Evolutionary conservation across 306 rosid genomes (phyloP).

Genomic region (Fragaria ananassa): DNA sequence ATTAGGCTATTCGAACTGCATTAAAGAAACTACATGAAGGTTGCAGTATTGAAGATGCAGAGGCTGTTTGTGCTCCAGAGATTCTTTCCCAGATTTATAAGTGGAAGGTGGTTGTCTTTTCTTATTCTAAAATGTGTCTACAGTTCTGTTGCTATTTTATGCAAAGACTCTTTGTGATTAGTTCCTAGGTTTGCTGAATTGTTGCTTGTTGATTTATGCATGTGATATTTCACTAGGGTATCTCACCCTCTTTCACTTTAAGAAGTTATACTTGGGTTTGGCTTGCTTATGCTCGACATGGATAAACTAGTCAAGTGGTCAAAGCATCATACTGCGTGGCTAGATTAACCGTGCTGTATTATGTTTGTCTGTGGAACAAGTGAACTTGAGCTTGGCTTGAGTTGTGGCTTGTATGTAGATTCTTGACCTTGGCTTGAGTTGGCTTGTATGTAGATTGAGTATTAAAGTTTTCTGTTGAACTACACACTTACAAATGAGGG

Average conservation of each 20-base stretch:
- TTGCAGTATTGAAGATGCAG: slow-evolving; percentile 55
- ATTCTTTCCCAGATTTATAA: slow-evolving; percentile 57
- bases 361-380: background rate
- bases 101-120: slow-evolving; percentile 70
- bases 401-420: background rate
- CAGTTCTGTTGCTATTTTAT: slow-evolving; percentile 2
- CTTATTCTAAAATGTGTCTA: slow-evolving; percentile 14
- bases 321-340: background rate
- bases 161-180: background rate
- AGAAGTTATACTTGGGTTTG: background rate
- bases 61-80: slow-evolving; percentile 75
- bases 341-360: background rate
- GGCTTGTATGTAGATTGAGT: background rate
- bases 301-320: background rate
- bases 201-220: background rate
- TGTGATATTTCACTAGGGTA: background rate
- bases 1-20: slow-evolving; percentile 84
- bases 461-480: background rate
- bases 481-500: background rate
- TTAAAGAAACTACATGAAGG: slow-evolving; percentile 61
- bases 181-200: background rate
- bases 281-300: background rate
- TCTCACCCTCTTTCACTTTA: background rate
- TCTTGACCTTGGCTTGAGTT: background rate
- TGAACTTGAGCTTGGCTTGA: background rate